Evolutionary conservation across 192 early-diverging fungal species (phyloP), one percentile per base, ranked within the genome.

Genomic region (Allomyces macrogynus): DNA sequence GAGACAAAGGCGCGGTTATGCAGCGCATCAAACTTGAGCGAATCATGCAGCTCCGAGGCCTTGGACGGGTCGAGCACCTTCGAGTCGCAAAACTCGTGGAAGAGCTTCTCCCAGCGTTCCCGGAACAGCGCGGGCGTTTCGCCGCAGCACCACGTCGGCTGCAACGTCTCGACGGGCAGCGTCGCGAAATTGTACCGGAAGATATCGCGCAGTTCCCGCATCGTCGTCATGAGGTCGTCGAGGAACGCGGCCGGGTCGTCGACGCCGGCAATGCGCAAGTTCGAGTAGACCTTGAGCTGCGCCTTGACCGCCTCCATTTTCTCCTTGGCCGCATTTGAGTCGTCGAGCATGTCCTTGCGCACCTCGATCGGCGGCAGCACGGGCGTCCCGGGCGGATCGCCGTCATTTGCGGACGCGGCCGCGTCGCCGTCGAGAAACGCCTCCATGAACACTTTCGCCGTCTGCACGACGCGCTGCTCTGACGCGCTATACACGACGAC

Each of bases 101-200:
- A 89, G 25, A 98, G 78, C 69, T 98, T 98, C 71, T 95, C 91
- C 94, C 94, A 97, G 16, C 94, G 81, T 75, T 97, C 94, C 64
- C 81, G 80, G 67, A 94, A 93, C 60, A 97, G 74, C 16, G 78
- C 75, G 0, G 91, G 86, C 40, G 82, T 86, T 65, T 97, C 93
- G 63, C 76, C 75, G 67, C 93, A 97, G 70, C 93, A 97, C 93
- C 93, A 97, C 14, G 83, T 75, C 61, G 71, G 65, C 70, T 94
- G 89, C 16, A 91, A 69, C 3, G 71, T 70, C 25, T 80, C 80
- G 3, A 83, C 70, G 54, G 83, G 79, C 67, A 81, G 66, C 16
- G 62, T 66, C 20, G 71, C 70, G 65, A 92, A 87, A 72, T 95
- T 98, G 42, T 78, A 73, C 26, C 80, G 75, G 92, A 98, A 93